Evolutionary conservation across 768 basidiomycete genomes (phyloP).

Genomic region (Clathrus columnatus): DNA sequence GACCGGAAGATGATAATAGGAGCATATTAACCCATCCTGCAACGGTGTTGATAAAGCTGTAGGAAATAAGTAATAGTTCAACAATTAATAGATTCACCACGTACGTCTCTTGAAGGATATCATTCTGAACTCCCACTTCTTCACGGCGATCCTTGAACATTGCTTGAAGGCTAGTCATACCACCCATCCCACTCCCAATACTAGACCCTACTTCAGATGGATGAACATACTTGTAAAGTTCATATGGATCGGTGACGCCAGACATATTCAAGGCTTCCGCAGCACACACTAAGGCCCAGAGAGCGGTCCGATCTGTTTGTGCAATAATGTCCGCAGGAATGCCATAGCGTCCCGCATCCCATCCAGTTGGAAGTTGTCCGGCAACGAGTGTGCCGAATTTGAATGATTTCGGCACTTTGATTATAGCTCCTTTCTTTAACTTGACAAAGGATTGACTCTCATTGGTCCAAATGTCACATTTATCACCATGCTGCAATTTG

Average conservation of each 20-base stretch:
- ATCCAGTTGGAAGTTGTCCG: constrained; percentile 95
- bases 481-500: constrained; percentile 94
- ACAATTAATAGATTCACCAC: constrained; percentile 23
- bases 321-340: constrained; percentile 94
- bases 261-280: constrained; percentile 96
- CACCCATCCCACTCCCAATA: constrained; percentile 97
- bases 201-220: constrained; percentile 93
- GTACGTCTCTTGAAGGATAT: constrained; percentile 95
- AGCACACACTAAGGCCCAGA: constrained; percentile 92
- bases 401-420: constrained; percentile 92
- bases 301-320: constrained; percentile 84
- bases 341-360: constrained; percentile 93
- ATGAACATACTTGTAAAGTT: constrained; percentile 93
- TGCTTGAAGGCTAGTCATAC: constrained; percentile 77
- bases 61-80: constrained; percentile 10
- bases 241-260: constrained; percentile 96
- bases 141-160: constrained; percentile 99
- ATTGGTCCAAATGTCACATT: constrained; percentile 89
- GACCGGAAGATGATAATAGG: constrained; percentile 91
- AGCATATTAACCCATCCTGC: constrained; percentile 97
- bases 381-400: constrained; percentile 90
- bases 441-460: constrained; percentile 94
- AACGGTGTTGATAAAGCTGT: constrained; percentile 96
- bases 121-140: constrained; percentile 97
- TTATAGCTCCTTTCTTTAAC: constrained; percentile 94